These are phyloP conservation scores for Auriscalpium microsporum DNA, from an alignment of 768 basidiomycete species.

Conservation along the genomic window DNA sequence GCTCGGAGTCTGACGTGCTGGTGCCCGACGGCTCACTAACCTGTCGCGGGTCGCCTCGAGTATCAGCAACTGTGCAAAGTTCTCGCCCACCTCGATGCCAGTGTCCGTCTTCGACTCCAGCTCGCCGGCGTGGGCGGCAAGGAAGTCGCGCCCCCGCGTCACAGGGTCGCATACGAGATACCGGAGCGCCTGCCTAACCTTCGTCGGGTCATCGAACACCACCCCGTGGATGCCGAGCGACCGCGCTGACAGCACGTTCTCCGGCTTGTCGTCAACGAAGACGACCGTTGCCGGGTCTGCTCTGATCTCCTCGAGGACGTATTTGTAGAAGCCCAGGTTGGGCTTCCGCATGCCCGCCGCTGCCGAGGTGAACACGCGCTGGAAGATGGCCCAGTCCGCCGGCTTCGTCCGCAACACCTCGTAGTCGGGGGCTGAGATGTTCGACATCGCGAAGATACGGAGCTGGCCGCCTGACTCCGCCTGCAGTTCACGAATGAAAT, in stretches of 20 bases:
- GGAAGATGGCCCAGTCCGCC: constrained; percentile 42
- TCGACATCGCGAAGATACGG: constrained; percentile 48
- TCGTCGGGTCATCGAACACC: constrained; percentile 34
- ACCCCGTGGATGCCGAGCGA: constrained; percentile 50
- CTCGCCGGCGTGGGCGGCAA: constrained; percentile 31
- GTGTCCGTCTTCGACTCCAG: constrained; percentile 37
- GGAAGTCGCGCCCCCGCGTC: constrained; percentile 32
- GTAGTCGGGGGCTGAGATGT: constrained; percentile 48
- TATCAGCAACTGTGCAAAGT: constrained; percentile 53
- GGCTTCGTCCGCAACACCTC: constrained; percentile 35
- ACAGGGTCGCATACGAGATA: constrained; percentile 42
- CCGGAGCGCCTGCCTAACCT: constrained; percentile 37
- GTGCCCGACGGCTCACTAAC: constrained; percentile 20
- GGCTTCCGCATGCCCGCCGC: constrained; percentile 47
- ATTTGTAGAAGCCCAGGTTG: constrained; percentile 43
- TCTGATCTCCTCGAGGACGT: constrained; percentile 36
- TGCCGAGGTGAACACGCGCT: constrained; percentile 44
- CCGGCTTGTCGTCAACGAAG: constrained; percentile 53
- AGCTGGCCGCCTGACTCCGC: constrained; percentile 25
- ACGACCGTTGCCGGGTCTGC: constrained; percentile 39
- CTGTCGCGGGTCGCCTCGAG: constrained; percentile 40
- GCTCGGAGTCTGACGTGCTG: neutral
- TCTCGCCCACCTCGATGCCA: constrained; percentile 36
- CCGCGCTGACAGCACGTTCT: constrained; percentile 50
- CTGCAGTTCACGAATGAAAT: constrained; percentile 40